Evolutionary conservation across 345 rosid species (phyloP).

Genomic region (Isatis tinctoria): DNA sequence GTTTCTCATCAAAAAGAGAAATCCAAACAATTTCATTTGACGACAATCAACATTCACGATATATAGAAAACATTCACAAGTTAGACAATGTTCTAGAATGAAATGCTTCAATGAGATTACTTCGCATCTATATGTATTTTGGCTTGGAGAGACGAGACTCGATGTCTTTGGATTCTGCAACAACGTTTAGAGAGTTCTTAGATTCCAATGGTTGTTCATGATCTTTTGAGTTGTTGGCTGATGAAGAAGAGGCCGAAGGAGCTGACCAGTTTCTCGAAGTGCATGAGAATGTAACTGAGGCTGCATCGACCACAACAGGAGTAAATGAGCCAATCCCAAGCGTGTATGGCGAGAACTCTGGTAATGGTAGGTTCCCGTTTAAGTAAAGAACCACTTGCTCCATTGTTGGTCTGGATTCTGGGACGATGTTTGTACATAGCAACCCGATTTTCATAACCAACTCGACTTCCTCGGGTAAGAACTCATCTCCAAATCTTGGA

Average conservation of each 20-base stretch:
- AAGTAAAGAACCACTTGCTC: slow-evolving; percentile 31
- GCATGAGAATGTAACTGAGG: background rate
- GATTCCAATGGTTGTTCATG: background rate
- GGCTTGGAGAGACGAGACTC: background rate
- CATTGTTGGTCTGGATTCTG: slow-evolving; percentile 38
- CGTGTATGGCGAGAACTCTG: slow-evolving; percentile 22
- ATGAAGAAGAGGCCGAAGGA: slow-evolving; percentile 11
- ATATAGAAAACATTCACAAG: background rate
- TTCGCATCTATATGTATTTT: background rate
- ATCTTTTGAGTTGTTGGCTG: slow-evolving; percentile 4
- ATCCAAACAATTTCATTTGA: too few species aligned
- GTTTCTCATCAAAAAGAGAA: too few species aligned
- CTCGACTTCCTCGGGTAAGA: slow-evolving; percentile 35
- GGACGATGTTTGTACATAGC: slow-evolving; percentile 36
- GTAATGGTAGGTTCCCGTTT: slow-evolving; percentile 12
- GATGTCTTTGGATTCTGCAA: slow-evolving; percentile 5
- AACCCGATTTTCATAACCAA: slow-evolving; percentile 41
- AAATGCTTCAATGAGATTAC: background rate
- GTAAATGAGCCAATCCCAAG: slow-evolving; percentile 28
- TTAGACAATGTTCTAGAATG: background rate
- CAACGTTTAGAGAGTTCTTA: slow-evolving; percentile 2
- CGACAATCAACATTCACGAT: background rate
- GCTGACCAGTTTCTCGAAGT: slow-evolving; percentile 17
- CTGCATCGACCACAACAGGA: slow-evolving; percentile 28
- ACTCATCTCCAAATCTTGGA: slow-evolving; percentile 27